These are phyloP conservation scores for Odontarrhena argentea DNA, from an alignment of 345 rosid genomes.

Conservation along the genomic window DNA sequence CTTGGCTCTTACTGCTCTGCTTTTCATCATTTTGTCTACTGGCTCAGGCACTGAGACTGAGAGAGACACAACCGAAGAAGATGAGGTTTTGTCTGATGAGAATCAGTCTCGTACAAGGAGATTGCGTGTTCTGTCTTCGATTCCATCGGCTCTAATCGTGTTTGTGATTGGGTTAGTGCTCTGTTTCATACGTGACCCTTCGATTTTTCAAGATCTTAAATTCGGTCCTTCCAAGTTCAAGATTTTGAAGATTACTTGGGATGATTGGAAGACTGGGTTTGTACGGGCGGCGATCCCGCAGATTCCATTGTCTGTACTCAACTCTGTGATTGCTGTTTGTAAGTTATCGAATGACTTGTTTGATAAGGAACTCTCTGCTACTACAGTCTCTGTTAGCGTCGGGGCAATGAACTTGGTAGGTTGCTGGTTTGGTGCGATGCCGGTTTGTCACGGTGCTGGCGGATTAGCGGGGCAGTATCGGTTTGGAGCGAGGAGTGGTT, in stretches of 20 bases:
- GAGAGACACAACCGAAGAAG: not conserved
- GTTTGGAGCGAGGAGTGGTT: slow-evolving; percentile 80
- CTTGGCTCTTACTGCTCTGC: slow-evolving; percentile 57
- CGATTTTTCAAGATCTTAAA: slow-evolving; percentile 50
- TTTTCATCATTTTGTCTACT: slow-evolving; percentile 63
- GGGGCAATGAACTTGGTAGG: slow-evolving; percentile 82
- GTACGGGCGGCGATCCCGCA: slow-evolving; percentile 84
- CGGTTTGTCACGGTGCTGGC: slow-evolving; percentile 90
- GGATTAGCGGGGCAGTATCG: slow-evolving; percentile 90
- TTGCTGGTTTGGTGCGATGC: slow-evolving; percentile 97
- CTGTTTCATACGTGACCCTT: slow-evolving; percentile 68
- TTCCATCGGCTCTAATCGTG: slow-evolving; percentile 76
- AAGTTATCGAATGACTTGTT: slow-evolving; percentile 78
- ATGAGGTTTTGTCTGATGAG: slow-evolving; percentile 1
- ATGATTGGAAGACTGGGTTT: slow-evolving; percentile 89
- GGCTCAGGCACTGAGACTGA: slow-evolving; percentile 57
- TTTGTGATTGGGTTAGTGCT: slow-evolving; percentile 59
- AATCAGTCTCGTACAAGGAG: slow-evolving; percentile 39
- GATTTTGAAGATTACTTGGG: slow-evolving; percentile 63
- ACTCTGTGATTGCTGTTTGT: slow-evolving; percentile 87
- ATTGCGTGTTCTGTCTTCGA: slow-evolving; percentile 54
- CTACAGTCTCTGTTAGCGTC: slow-evolving; percentile 70
- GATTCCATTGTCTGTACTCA: slow-evolving; percentile 73
- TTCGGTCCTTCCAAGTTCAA: slow-evolving; percentile 72
- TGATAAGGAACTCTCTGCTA: slow-evolving; percentile 64